Conservation (phyloP, 2,329 filamentous ascomycete species). For the Ascochyta rabiei region DNA sequence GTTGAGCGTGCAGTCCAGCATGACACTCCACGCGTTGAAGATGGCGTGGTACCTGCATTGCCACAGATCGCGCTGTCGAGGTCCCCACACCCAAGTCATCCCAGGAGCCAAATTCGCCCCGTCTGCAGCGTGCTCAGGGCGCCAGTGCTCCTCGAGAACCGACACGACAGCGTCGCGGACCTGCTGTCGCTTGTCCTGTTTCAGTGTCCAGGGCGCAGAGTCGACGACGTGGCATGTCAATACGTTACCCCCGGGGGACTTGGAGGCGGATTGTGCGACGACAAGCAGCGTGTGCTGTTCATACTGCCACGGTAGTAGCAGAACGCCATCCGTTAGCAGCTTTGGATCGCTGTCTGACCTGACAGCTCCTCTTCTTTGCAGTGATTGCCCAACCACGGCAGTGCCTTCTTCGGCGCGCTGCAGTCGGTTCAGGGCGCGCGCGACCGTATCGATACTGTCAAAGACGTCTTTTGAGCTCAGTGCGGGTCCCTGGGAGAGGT, state of each 20-base stretch:
- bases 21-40: background rate
- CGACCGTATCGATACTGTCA: background rate
- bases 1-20: background rate
- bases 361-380: too few relatives aligned
- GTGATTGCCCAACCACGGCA: background rate
- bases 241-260: background rate
- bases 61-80: background rate
- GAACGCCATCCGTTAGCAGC: too few relatives aligned
- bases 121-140: background rate
- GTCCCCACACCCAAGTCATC: background rate
- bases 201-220: background rate
- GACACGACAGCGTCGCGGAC: background rate
- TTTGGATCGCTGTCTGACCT: too few relatives aligned
- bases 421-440: background rate
- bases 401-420: background rate
- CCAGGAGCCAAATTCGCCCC: background rate
- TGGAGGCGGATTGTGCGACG: background rate
- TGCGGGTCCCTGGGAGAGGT: background rate
- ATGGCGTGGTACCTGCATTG: background rate
- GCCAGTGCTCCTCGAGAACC: background rate
- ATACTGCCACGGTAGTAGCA: too few relatives aligned
- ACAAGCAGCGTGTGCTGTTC: background rate
- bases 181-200: background rate
- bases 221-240: background rate
- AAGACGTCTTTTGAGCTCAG: background rate